Base-by-base conservation (phyloP, 805 yeast genomes). In the Kuraishia piskuri region DNA sequence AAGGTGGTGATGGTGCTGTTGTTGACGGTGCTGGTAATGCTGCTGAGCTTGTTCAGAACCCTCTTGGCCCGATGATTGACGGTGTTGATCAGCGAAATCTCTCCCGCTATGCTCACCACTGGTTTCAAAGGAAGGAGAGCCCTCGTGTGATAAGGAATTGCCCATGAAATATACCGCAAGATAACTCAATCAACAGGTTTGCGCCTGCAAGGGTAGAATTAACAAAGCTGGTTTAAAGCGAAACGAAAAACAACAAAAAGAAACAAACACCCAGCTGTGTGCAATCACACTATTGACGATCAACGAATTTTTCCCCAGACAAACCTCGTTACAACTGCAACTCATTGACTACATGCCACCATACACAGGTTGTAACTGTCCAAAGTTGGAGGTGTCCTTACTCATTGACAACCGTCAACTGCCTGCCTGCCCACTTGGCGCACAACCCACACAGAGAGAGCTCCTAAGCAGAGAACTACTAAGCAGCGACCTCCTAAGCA, bases 11-110 rank as follows among this genome's bases (percentile, higher is more conserved):
- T 24, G 53, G 19, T 50, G 46, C 12, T 20, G 46, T 1, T 45
- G 52, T n/a, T 51, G 50, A 19, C 24, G 53, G 19, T 50, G 46
- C 12, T 20, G 46, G 2, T 45, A 50, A 6, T 54, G 51, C 10
- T 26, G 50, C 5, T 53, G 53, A 14, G 20, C 49, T 7, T 25
- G 20, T 14, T 51, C 54, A n/a, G 61, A 57, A 17, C 51, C 55
- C 20, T 46, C 49, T 22, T 46, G 49, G 26, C 17, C 17, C 4
- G 40, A 31, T 12, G 14, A 31, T 31, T 31, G 8, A 31, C 14
- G 8, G 14, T 31, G 40, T n/a, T 31, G 40, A 12, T 31, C 40
- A 31, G 40, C 17, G 40, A 3, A 12, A 31, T 31, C 40, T 31
- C 17, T 31, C 17, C 40, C 40, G 14, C 40, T 31, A 10, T 31